Evolutionary conservation across 768 basidiomycete genomes (phyloP).

Genomic region (Russula earlei): DNA sequence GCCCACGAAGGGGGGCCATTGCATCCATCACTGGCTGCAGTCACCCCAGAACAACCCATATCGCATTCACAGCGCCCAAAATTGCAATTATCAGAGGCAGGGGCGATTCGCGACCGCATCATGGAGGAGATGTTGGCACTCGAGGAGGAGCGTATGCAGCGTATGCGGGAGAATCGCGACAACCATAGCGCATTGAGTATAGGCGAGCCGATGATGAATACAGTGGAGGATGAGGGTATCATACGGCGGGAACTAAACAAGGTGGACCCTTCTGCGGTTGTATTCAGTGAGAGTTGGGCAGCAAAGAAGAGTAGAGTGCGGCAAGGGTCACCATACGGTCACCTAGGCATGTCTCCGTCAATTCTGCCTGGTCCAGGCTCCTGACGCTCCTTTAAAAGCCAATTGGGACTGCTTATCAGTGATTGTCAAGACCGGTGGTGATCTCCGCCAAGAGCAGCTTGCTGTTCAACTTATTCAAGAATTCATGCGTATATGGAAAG

Average conservation of each 20-base stretch:
- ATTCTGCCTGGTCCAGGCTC: background rate
- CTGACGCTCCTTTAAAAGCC: conserved; percentile 31
- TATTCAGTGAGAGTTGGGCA: conserved; percentile 92
- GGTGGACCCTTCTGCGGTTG: conserved; percentile 89
- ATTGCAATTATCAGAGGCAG: conserved; percentile 73
- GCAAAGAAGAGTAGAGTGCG: conserved; percentile 93
- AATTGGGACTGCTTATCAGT: conserved; percentile 90
- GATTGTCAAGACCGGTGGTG: conserved; percentile 97
- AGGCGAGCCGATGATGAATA: conserved; percentile 13
- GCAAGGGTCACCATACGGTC: conserved; percentile 90
- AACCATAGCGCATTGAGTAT: conserved; percentile 57
- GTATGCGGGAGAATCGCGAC: conserved; percentile 69
- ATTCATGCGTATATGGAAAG: conserved; percentile 90
- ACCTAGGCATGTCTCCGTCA: conserved; percentile 51
- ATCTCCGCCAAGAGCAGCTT: conserved; percentile 93
- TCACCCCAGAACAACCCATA: conserved; percentile 17
- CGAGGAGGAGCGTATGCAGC: conserved; percentile 93
- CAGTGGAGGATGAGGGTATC: conserved; percentile 79
- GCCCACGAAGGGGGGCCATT: conserved; percentile 20
- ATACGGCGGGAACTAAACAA: conserved; percentile 90
- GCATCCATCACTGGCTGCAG: conserved; percentile 27
- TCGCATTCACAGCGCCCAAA: conserved; percentile 43
- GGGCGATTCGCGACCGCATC: conserved; percentile 86
- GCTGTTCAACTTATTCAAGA: conserved; percentile 92
- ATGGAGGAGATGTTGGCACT: conserved; percentile 98